A percentile compares a stretch with the other conserved stretches of the same genome.
Conservation (phyloP, 2,329 filamentous ascomycete species). For the Beauveria australis region DNA sequence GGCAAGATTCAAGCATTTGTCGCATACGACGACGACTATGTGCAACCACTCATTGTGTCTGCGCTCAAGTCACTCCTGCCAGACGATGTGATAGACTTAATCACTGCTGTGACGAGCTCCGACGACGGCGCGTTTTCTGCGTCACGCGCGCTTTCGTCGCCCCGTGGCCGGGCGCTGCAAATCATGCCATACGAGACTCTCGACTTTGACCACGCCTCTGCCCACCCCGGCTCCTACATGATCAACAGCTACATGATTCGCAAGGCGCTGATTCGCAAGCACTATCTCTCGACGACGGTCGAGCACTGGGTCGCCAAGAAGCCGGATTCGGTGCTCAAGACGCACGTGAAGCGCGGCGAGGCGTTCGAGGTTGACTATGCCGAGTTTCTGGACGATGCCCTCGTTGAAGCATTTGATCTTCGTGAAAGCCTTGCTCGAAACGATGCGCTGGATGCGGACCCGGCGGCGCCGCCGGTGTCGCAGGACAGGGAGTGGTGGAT, state of each 20-base stretch:
- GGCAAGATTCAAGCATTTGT: conserved; percentile 55
- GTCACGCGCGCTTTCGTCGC: conserved; percentile 21
- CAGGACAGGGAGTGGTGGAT: conserved; percentile 81
- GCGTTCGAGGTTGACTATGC: conserved; percentile 94
- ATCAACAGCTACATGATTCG: conserved; percentile 91
- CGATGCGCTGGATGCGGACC: conserved; percentile 4
- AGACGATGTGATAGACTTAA: conserved; percentile 42
- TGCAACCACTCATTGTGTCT: conserved; percentile 73
- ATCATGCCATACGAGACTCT: conserved; percentile 81
- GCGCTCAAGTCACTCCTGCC: conserved; percentile 61
- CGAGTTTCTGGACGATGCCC: conserved; percentile 89
- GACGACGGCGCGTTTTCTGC: conserved; percentile 27
- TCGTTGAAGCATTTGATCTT: conserved; percentile 84
- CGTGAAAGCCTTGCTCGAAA: conserved; percentile 70
- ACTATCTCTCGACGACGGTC: conserved; percentile 80
- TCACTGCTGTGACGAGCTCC: conserved; percentile 33
- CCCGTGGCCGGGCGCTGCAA: conserved; percentile 50
- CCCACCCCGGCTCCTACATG: conserved; percentile 49
- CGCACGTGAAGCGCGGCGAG: conserved; percentile 68
- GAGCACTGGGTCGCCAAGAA: conserved; percentile 81
- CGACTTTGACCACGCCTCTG: conserved; percentile 68
- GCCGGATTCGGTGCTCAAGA: conserved; percentile 58
- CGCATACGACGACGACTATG: conserved; percentile 80
- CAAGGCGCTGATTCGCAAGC: conserved; percentile 93
- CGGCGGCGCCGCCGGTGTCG: conserved; percentile 8